phyloP scores from a whole-genome alignment of 2,329 filamentous ascomycete genomes.

The Raffaelea arxii region DNA sequence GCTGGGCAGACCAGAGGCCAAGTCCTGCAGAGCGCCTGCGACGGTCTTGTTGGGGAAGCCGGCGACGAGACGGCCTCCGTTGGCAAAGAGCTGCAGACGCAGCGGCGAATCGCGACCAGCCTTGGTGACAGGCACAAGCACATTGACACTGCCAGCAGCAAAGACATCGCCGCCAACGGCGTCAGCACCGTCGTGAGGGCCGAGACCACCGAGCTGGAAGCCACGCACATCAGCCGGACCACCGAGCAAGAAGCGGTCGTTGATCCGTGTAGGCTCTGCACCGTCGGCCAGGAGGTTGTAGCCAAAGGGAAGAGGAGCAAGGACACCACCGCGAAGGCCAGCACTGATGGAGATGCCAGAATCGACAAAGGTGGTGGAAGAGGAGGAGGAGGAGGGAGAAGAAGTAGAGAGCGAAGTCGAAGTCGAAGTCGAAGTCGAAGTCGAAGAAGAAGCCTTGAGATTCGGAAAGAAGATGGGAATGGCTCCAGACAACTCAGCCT shows the following conservation, averaged over 20 bases:
- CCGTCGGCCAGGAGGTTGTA: conserved; percentile 36
- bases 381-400: not conserved
- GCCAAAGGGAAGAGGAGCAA: conserved; percentile 70
- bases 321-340: conserved; percentile 68
- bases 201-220: conserved; percentile 81
- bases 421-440: too few species aligned
- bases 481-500: conserved; percentile 71
- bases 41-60: conserved; percentile 43
- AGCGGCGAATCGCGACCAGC: conserved; percentile 76
- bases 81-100: conserved; percentile 82
- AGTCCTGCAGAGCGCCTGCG: conserved; percentile 53
- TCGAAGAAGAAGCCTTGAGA: not conserved
- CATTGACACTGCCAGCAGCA: conserved; percentile 76
- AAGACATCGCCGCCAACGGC: conserved; percentile 87
- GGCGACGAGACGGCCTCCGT: conserved; percentile 69
- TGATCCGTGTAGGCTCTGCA: conserved; percentile 66
- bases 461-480: conserved; percentile 61
- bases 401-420: not conserved
- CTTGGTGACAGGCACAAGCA: conserved; percentile 76
- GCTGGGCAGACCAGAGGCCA: conserved; percentile 70
- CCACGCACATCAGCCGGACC: conserved; percentile 92
- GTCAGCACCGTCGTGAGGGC: conserved; percentile 77
- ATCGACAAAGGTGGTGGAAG: not conserved
- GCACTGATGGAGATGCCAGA: conserved; percentile 70
- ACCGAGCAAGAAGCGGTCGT: conserved; percentile 90